phyloP scores from a whole-genome alignment of 225 moss, liverwort and hornwort species.

The Lunularia cruciata region DNA sequence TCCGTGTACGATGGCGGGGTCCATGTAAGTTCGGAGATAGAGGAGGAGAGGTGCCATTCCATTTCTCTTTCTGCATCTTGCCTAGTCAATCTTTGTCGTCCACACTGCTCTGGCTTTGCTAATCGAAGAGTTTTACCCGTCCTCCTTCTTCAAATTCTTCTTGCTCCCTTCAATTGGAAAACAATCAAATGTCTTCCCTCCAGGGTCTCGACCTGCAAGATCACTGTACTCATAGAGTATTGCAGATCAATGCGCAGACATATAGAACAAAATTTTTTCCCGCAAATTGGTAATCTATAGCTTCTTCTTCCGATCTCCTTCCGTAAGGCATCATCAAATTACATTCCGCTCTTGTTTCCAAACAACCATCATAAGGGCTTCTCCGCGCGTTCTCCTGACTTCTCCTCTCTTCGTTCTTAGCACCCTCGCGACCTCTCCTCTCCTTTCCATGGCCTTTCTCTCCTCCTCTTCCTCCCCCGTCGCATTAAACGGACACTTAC shows the following conservation, averaged over 20 bases:
- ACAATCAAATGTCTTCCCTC: not conserved
- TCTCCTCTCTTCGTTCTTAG: too few species aligned
- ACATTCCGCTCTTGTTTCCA: not conserved
- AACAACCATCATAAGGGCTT: not conserved
- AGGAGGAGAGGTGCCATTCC: conserved; percentile 38
- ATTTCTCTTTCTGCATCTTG: conserved; percentile 48
- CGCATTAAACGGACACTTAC: too few species aligned
- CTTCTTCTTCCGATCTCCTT: not conserved
- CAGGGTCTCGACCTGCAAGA: not conserved
- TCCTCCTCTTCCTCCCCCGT: not conserved
- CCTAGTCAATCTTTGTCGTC: not conserved
- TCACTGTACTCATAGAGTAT: not conserved
- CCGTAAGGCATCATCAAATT: not conserved
- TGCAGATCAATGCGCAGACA: not conserved
- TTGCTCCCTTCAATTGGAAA: not conserved
- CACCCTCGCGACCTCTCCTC: not conserved
- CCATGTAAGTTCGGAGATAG: conserved; percentile 31
- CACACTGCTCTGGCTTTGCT: conserved; percentile 21
- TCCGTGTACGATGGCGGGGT: conserved; percentile 33
- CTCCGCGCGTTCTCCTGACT: not conserved
- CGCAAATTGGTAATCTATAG: not conserved
- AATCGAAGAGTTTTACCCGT: not conserved
- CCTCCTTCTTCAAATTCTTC: not conserved
- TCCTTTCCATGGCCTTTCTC: not conserved
- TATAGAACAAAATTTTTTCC: not conserved